Conservation (phyloP, 352 stramenopile species). For the Pythium graminicola region DNA sequence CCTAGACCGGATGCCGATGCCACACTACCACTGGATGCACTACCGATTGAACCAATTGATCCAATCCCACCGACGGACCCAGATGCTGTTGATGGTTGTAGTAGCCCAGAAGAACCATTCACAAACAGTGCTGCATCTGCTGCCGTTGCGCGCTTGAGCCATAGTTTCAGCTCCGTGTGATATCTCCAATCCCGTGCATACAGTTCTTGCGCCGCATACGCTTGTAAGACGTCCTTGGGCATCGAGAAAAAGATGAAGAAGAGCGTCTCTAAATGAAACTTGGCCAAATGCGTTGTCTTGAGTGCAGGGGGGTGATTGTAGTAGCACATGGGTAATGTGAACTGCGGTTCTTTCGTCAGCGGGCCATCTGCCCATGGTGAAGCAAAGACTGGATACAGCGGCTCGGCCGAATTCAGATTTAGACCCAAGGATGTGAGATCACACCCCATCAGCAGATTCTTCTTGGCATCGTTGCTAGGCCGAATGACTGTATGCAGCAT, state of each 20-base stretch:
- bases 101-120: slow-evolving; percentile 12
- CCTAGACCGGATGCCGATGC: slow-evolving; percentile 26
- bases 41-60: slow-evolving; percentile 63
- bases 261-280: slow-evolving; percentile 98
- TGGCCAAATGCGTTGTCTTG: slow-evolving; percentile 96
- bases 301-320: slow-evolving; percentile 94
- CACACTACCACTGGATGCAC: slow-evolving; percentile 29
- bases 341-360: slow-evolving; percentile 77
- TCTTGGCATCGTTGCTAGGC: slow-evolving; percentile 56
- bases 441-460: slow-evolving; percentile 69
- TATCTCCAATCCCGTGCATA: slow-evolving; percentile 96
- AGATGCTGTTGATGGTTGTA: slow-evolving; percentile 25
- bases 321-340: slow-evolving; percentile 80
- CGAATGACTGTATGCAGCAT: slow-evolving; percentile 80
- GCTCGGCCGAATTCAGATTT: slow-evolving; percentile 81
- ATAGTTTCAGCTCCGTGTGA: slow-evolving; percentile 95
- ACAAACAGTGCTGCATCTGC: slow-evolving; percentile 54
- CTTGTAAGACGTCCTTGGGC: slow-evolving; percentile 96
- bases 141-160: slow-evolving; percentile 88
- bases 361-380: slow-evolving; percentile 72
- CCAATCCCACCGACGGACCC: slow-evolving; percentile 22
- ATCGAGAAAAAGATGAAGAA: slow-evolving; percentile 99
- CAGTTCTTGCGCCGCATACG: slow-evolving; percentile 84
- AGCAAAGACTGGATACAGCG: slow-evolving; percentile 74
- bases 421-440: slow-evolving; percentile 78